These are phyloP conservation scores for Hansenula lynferdii DNA, from an alignment of 1,139 yeast genomes.

Conservation along the genomic window DNA sequence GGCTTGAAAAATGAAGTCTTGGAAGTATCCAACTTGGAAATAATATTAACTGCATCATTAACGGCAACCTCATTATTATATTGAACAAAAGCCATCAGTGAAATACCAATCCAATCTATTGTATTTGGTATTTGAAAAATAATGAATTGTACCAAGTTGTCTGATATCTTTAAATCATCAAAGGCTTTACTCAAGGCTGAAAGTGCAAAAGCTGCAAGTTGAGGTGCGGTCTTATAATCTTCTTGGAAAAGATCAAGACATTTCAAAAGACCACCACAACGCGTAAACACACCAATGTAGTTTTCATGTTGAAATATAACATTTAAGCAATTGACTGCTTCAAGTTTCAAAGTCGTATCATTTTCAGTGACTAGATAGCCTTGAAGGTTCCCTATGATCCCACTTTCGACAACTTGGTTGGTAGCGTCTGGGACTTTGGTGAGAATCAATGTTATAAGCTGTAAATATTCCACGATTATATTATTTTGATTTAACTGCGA, in stretches of 20 bases:
- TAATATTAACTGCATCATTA: slow-evolving; percentile 35
- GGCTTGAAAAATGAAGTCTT: slow-evolving; percentile 36
- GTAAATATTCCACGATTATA: no score
- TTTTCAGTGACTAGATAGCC: no score
- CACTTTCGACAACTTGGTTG: no score
- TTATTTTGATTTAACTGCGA: no score
- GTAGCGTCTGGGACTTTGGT: no score
- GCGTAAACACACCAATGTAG: slow-evolving; percentile 45
- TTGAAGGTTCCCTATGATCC: no score
- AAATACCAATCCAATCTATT: slow-evolving; percentile 22
- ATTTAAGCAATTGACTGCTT: no score
- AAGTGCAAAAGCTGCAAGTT: slow-evolving; percentile 43
- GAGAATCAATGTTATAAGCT: no score
- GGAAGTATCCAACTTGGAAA: slow-evolving; percentile 38
- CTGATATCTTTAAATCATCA: slow-evolving; percentile 3
- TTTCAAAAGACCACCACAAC: slow-evolving; percentile 53
- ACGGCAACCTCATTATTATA: slow-evolving; percentile 9
- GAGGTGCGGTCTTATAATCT: slow-evolving; percentile 41
- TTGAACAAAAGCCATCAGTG: slow-evolving; percentile 16
- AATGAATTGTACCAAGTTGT: slow-evolving; percentile 5
- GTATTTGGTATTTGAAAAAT: slow-evolving; percentile 11
- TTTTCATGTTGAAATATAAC: no score
- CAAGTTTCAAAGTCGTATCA: no score
- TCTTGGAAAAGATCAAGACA: slow-evolving; percentile 50
- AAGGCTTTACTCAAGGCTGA: slow-evolving; percentile 11